Evolutionary conservation across 2,329 filamentous ascomycete genomes (phyloP).

Genomic region (Neurospora sp.): DNA sequence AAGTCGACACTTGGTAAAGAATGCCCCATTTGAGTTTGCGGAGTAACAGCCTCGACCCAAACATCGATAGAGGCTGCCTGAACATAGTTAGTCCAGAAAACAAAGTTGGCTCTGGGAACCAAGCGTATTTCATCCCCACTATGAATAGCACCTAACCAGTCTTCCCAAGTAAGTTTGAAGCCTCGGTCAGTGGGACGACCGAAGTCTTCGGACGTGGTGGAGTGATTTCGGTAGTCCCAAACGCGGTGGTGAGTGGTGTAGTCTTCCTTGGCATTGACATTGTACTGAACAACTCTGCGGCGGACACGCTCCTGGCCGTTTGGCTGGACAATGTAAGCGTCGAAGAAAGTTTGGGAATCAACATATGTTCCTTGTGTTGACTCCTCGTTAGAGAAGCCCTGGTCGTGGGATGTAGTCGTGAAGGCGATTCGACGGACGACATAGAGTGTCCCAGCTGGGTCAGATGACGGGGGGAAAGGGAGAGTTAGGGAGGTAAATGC

Average conservation of each 20-base stretch:
- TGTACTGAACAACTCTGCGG: not conserved
- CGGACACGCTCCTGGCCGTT: not conserved
- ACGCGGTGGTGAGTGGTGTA: not conserved
- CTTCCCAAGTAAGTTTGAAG: not conserved
- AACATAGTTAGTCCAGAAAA: not conserved
- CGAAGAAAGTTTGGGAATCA: not conserved
- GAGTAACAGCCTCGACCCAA: not conserved
- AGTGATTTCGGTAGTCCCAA: not conserved
- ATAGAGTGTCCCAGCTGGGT: not conserved
- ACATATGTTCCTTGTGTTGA: not conserved
- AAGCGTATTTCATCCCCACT: not conserved
- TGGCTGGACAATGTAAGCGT: not conserved
- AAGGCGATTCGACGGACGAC: not conserved
- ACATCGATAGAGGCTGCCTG: not conserved
- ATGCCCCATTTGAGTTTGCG: not conserved
- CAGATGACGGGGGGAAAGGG: not conserved
- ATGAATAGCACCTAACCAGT: not conserved
- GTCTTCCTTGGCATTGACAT: not conserved
- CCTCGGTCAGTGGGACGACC: not conserved
- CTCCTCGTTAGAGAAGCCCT: not conserved
- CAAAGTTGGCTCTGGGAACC: not conserved
- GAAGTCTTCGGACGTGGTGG: not conserved
- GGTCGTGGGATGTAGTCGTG: not conserved
- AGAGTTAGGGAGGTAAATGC: not conserved
- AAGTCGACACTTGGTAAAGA: not conserved